Evolutionary conservation across 257 asterid genomes (phyloP).

Genomic region (Perilla frutescens): DNA sequence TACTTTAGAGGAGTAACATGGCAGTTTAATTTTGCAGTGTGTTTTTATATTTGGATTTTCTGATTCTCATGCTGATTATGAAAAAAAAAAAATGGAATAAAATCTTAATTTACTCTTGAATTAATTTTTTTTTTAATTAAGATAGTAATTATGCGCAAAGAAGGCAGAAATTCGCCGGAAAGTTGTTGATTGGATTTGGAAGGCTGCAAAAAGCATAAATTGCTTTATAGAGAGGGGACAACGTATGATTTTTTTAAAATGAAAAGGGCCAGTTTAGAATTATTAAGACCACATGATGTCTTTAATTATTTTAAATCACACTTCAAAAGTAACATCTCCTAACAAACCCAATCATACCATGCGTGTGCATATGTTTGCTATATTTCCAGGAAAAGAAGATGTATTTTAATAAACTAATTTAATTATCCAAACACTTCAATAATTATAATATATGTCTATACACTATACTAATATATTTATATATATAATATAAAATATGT

Average conservation of each 20-base stretch:
- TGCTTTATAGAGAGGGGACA: constrained; percentile 58
- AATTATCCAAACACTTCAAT: too few species aligned
- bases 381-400: neutral
- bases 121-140: too few species aligned
- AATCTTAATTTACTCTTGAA: neutral
- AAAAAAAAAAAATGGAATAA: neutral
- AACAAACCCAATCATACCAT: constrained; percentile 39
- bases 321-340: constrained; percentile 29
- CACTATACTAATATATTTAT: too few species aligned
- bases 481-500: too few species aligned
- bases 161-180: constrained; percentile 32
- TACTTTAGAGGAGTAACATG: too few species aligned
- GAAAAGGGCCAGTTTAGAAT: constrained; percentile 44
- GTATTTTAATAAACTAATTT: too few species aligned
- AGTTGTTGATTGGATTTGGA: constrained; percentile 39
- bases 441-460: too few species aligned
- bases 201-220: constrained; percentile 46
- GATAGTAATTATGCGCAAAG: constrained; percentile 5
- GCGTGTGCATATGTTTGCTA: constrained; percentile 39
- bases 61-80: neutral
- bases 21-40: too few species aligned
- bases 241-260: constrained; percentile 37
- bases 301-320: constrained; percentile 28
- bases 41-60: neutral
- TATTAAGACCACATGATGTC: constrained; percentile 47